Evolutionary conservation across 2,329 filamentous ascomycete genomes (phyloP), one percentile per base, ranked within the genome.

Genomic region (Chrysosporium keratinophilum): DNA sequence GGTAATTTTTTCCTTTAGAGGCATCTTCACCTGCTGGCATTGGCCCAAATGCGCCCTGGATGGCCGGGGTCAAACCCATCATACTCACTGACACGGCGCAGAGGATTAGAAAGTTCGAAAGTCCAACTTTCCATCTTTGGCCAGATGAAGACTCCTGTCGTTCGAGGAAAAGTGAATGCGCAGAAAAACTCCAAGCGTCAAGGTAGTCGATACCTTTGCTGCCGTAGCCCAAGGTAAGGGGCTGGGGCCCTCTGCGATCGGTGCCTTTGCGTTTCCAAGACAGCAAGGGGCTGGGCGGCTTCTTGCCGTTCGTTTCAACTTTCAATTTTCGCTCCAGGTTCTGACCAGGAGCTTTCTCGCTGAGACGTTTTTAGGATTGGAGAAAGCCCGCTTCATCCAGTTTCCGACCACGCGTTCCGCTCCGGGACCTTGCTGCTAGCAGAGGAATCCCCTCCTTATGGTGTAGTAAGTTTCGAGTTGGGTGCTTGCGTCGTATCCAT

Each of bases 121-220:
- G 1, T 66, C 59, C 2, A 79, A 63, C 1, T 61, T 63, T 1
- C 70, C 70, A 11, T 62, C 56, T 0, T 57, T 47, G 3, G 61
- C 60, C 3, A 79, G 57, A 0, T 61, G 62, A 2, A 79, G 68
- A 2, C 64, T 66, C 0, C 67, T 70, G 55, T 78, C 76, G 0
- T 66, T 62, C 1, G 74, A 74, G 0, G 65, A 65, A 9, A 79
- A 67, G 61, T 64, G 55, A 78, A 79, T 0, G 73, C n/a, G 66
- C 0, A 74, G 72, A 0, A 69, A 61, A n/a, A 77, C 59, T 0
- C 68, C 65, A 12, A 81, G 68, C 0, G 73, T 69, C 1, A 82
- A 69, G 0, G 75, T 82, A 82, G 60, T 80, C 70, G 54, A 77
- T 70, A 1, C 79, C 79, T 61, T 82, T 82, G 34, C 75, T 77